phyloP scores from a whole-genome alignment of 2,329 filamentous ascomycete genomes.

The Fusarium sp. region DNA sequence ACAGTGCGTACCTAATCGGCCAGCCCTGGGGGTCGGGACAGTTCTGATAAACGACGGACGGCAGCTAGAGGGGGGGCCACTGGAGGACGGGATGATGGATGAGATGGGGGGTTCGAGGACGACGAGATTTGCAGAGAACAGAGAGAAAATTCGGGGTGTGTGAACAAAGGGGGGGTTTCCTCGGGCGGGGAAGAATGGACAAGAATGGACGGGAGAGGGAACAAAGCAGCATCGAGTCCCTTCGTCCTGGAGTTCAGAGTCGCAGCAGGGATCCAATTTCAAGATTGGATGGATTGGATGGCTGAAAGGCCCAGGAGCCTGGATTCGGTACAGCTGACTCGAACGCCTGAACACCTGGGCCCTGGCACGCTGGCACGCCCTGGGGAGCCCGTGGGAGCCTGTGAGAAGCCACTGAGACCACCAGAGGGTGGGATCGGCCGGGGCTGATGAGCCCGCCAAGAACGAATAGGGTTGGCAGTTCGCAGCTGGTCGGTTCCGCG shows the following conservation, averaged over 20 bases:
- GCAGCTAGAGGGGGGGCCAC: no score
- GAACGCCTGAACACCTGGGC: constrained; percentile 34
- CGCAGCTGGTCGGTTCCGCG: constrained; percentile 23
- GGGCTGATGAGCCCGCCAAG: constrained; percentile 17
- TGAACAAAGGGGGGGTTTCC: not conserved
- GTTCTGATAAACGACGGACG: not conserved
- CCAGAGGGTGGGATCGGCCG: constrained; percentile 31
- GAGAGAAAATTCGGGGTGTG: not conserved
- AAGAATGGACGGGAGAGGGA: not conserved
- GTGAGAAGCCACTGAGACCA: constrained; percentile 20
- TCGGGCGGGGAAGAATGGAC: not conserved
- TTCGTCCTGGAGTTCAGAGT: not conserved
- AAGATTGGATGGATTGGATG: constrained; percentile 18
- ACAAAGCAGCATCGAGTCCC: not conserved
- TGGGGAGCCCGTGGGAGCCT: not conserved
- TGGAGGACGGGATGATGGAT: not conserved
- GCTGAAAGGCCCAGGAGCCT: constrained; percentile 48
- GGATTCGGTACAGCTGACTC: constrained; percentile 49
- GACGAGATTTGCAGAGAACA: not conserved
- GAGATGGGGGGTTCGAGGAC: not conserved
- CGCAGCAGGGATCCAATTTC: not conserved
- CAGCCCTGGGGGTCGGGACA: no score
- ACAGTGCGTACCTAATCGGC: constrained; percentile 17
- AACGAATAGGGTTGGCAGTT: constrained; percentile 34
- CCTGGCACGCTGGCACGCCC: constrained; percentile 15